Conservation (phyloP, 1,284 basidiomycete genomes). For the Leccinum fallax region DNA sequence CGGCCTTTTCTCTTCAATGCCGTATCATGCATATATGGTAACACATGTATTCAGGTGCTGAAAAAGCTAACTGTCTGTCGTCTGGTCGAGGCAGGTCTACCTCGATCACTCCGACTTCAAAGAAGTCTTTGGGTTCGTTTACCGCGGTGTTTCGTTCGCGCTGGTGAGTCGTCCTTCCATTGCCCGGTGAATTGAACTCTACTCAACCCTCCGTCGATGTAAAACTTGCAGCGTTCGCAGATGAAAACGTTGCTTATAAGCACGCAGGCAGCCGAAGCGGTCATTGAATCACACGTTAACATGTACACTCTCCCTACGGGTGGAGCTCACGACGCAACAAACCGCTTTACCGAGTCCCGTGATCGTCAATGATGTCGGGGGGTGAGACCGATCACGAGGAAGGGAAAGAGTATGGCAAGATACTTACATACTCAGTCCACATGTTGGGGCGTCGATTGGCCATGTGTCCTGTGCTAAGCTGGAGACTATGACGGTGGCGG, state of each 20-base stretch:
- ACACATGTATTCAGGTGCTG: constrained; percentile 38
- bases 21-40: neutral
- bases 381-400: no score
- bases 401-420: neutral
- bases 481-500: neutral
- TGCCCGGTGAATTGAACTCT: neutral
- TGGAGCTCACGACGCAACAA: no score
- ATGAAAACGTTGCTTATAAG: constrained; percentile 28
- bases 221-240: no score
- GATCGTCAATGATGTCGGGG: no score
- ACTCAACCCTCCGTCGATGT: no score
- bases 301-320: no score
- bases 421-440: neutral
- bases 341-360: no score
- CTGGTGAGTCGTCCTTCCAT: constrained; percentile 42
- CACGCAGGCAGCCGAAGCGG: no score
- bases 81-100: constrained; percentile 45
- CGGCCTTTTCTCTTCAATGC: constrained; percentile 14
- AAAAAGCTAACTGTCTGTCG: constrained; percentile 49
- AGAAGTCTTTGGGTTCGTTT: constrained; percentile 54
- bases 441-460: neutral
- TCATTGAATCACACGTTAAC: no score
- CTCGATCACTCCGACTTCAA: constrained; percentile 61
- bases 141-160: constrained; percentile 57
- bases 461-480: neutral